Conservation (phyloP, 2,329 filamentous ascomycete genomes). For the Chaetomium globosum region DNA sequence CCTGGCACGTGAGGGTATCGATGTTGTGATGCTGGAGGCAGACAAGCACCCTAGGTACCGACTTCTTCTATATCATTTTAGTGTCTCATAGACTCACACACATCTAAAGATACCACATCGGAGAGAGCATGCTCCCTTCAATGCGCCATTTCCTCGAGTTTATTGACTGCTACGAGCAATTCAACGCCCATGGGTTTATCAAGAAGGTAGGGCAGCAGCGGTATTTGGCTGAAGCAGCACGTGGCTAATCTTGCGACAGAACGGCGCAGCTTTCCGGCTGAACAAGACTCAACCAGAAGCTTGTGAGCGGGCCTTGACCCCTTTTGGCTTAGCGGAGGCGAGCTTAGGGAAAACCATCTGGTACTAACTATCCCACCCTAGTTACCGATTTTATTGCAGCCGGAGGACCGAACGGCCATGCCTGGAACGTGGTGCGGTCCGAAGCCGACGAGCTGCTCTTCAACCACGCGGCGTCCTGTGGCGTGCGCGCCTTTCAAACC, state of each 20-base stretch:
- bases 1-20: conserved; percentile 50
- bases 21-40: conserved; percentile 49
- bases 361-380: conserved; percentile 25
- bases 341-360: not conserved
- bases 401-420: conserved; percentile 44
- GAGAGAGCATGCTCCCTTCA: conserved; percentile 45
- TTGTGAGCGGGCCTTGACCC: not conserved
- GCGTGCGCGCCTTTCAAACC: conserved; percentile 48
- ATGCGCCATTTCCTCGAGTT: conserved; percentile 50
- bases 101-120: conserved; percentile 40
- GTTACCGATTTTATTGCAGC: conserved; percentile 49
- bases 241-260: conserved; percentile 30
- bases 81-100: not conserved
- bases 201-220: conserved; percentile 35
- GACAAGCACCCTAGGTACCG: conserved; percentile 39
- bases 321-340: not conserved
- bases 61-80: too few relatives aligned
- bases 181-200: conserved; percentile 46
- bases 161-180: conserved; percentile 48
- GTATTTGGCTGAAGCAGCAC: not conserved
- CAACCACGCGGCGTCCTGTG: conserved; percentile 45
- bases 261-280: conserved; percentile 47
- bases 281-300: conserved; percentile 31
- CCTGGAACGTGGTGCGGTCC: conserved; percentile 53
- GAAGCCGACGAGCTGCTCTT: conserved; percentile 52